Conservation (phyloP, 2,329 filamentous ascomycete species). For the Rutstroemia sp. region DNA sequence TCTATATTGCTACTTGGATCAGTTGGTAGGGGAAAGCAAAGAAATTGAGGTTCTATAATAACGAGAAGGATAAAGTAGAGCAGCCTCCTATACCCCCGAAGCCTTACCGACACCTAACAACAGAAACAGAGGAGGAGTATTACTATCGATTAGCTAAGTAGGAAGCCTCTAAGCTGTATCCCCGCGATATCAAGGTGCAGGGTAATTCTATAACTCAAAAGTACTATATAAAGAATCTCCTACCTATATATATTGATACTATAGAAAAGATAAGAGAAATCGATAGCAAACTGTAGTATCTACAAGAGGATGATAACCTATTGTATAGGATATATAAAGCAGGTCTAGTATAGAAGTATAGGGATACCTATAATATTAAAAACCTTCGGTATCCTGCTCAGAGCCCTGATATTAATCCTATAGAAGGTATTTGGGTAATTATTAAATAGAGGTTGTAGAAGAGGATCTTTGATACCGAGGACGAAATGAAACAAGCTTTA, state of each 20-base stretch:
- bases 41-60: too few relatives aligned
- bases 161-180: conserved; percentile 10
- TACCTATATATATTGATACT: conserved; percentile 10
- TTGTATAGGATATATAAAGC: conserved; percentile 12
- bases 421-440: conserved; percentile 10
- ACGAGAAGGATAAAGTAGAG: too few relatives aligned
- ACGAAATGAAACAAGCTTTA: conserved; percentile 11
- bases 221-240: conserved; percentile 10
- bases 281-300: conserved; percentile 11
- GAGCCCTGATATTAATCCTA: too few relatives aligned
- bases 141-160: conserved; percentile 1
- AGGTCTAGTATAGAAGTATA: conserved; percentile 9
- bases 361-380: conserved; percentile 2
- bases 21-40: too few relatives aligned
- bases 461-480: conserved; percentile 9
- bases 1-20: too few relatives aligned
- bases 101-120: too few relatives aligned
- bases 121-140: conserved; percentile 7
- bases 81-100: too few relatives aligned
- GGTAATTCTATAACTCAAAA: conserved; percentile 12
- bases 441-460: conserved; percentile 10
- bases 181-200: conserved; percentile 5
- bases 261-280: conserved; percentile 4
- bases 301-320: conserved; percentile 11
- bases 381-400: conserved; percentile 6